A percentile compares a stretch with the other conserved stretches of the same genome.
These are phyloP conservation scores for Anisodus tanguticus DNA, from an alignment of 257 asterid species.

Conservation along the genomic window DNA sequence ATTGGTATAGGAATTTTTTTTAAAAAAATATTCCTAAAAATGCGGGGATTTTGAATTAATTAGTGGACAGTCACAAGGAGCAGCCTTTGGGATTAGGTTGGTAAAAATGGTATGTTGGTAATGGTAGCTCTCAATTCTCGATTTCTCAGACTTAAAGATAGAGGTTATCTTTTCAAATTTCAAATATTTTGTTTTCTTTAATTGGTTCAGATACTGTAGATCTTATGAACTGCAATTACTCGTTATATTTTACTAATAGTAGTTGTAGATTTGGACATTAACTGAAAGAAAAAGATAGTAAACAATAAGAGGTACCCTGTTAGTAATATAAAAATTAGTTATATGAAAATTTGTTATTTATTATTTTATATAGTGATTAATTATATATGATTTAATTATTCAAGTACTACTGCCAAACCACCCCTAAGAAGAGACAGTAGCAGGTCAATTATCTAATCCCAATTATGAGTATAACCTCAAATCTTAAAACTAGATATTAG, in stretches of 20 bases:
- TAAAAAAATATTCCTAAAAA: background rate
- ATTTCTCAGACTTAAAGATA: background rate
- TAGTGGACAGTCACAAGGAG: background rate
- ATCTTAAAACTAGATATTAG: background rate
- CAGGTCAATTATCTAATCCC: conserved; percentile 1
- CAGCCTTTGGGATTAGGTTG: background rate
- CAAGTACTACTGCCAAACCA: too few relatives aligned
- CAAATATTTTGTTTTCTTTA: background rate
- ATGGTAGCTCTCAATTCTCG: background rate
- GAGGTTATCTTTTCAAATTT: conserved; percentile 9
- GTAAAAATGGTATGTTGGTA: conserved; percentile 3
- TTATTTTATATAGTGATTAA: too few relatives aligned
- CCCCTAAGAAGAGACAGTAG: background rate
- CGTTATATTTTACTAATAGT: background rate
- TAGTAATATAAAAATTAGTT: too few relatives aligned
- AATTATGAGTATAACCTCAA: background rate
- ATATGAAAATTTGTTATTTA: too few relatives aligned
- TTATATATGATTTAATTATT: too few relatives aligned
- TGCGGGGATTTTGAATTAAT: conserved; percentile 1
- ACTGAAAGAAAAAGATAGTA: background rate
- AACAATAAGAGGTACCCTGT: too few relatives aligned
- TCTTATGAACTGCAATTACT: background rate
- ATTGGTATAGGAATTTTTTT: background rate
- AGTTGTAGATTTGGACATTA: conserved; percentile 4
- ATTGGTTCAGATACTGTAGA: conserved; percentile 26